Evolutionary conservation across 139 green algal genomes (phyloP).

Genomic region (Desmodesmus armatus): DNA sequence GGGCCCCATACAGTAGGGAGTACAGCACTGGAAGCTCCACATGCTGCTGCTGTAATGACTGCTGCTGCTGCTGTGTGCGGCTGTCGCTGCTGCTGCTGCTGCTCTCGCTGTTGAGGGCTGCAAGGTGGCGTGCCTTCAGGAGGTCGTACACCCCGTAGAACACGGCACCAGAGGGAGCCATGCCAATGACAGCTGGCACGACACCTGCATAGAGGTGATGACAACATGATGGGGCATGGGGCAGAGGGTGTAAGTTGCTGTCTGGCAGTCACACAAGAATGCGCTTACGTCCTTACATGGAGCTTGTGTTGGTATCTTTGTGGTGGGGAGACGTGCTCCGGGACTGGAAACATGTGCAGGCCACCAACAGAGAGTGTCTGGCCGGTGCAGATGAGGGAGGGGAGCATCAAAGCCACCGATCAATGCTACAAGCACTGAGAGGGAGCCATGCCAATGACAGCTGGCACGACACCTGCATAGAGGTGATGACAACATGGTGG

Average conservation of each 20-base stretch:
- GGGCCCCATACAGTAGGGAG: constrained; percentile 50
- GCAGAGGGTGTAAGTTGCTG: too few species aligned
- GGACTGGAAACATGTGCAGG: too few species aligned
- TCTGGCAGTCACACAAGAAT: too few species aligned
- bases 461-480: constrained; percentile 71
- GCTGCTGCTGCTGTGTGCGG: not conserved
- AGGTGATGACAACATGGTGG: too few species aligned
- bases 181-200: constrained; percentile 77
- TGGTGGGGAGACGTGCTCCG: too few species aligned
- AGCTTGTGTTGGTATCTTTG: too few species aligned
- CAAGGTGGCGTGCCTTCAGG: constrained; percentile 68
- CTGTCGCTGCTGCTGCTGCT: not conserved
- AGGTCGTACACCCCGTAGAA: constrained; percentile 89
- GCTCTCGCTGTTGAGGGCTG: not conserved
- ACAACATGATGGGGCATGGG: too few species aligned
- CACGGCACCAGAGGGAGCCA: constrained; percentile 82
- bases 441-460: constrained; percentile 81
- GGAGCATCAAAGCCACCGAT: too few species aligned
- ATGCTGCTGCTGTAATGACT: not conserved
- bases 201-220: constrained; percentile 67
- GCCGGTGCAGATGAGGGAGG: too few species aligned
- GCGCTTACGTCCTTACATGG: too few species aligned
- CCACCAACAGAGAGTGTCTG: too few species aligned
- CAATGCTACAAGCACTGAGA: too few species aligned
- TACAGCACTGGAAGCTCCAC: constrained; percentile 35